Evolutionary conservation across 78 protist species (phyloP), one percentile per base, ranked within the genome.

Genomic region (Cyanophora paradoxa): DNA sequence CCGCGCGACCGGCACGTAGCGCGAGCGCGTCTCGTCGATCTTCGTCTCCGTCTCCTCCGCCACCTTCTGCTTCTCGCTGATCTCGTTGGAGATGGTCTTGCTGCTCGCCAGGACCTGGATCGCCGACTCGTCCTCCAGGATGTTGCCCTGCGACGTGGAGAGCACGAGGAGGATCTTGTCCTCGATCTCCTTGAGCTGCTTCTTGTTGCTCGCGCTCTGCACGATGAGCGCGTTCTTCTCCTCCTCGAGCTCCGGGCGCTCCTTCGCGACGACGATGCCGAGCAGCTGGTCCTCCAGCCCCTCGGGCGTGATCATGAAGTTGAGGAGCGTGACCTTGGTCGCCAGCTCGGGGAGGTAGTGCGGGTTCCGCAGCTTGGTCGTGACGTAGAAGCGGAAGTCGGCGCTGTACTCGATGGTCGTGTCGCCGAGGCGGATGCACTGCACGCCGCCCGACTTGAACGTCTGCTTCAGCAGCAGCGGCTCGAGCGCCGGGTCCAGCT

Each of bases 241-340:
- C 67, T 86, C 83, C 39, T 86, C 94, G 19, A 86, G 71, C 26
- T 90, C 90, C 1, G 82, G 85, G 26, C 81, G 68, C 67, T 90
- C 94, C 58, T 59, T 36, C 6, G 77, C 52, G 28, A 90, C 91
- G 26, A 90, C 89, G 30, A 61, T 63, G 40, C 82, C 77, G 8
- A 86, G 79, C 7, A 90, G 81, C 74, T 90, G 94, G 65, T 85
- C 91, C 44, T 77, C 58, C 40, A 90, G 77, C 0, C 90, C 91
- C 4, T 41, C 81, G 13, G 36, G 84, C 3, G 94, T 87, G 61
- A 87, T 79, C 79, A 77, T 74, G 57, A 86, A 87, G 72, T 87
- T 84, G 36, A 90, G 34, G 36, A 90, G 72, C 24, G 84, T 76
- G 31, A 85, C 91, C 65, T 83, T 83, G 72, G 78, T 76, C 16